Evolutionary conservation across 805 yeast species (phyloP), one percentile per base, ranked within the genome.

Genomic region (Starmera amethionina): DNA sequence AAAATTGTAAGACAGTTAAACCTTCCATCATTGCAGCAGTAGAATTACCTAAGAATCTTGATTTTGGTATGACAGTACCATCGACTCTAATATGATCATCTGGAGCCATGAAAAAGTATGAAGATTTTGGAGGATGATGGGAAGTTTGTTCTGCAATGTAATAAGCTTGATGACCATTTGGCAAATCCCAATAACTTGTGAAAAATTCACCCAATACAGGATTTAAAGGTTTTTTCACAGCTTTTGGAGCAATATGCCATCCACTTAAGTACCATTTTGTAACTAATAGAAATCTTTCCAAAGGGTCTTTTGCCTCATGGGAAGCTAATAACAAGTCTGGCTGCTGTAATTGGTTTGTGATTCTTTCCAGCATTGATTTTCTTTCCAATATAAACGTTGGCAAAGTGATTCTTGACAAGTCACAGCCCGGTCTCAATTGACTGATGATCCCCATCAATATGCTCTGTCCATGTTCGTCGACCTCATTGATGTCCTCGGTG

Each of bases 1-100:
- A 67, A 45, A 90, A 75, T 33, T 83, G 74, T 15, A 89, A 62
- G 37, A 74, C 77, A 1, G 86, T 90, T 42, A 73, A 56, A 16
- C 98, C 98, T 51, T 89, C 96, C 98, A 93, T 93, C 59, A 93
- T 77, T 2, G 96, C 94, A 16, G 97, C 98, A 0, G 96, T 89
- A 2, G 96, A 87, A 56, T 93, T 93, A 29, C 98, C 98, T 44
- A 90, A 67, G 53, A 93, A 93, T 52, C 77, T 75, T 1, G 97
- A 88, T 54, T 75, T 80, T 18, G 98, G 98, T 35, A 87, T 70
- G 15, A 88, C 77, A 12, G 82, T 72, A 28, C 98, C 98, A 55
- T 93, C 98, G 18, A 82, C 87, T 46, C 93, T 75, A 43, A 93
- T 84, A 49, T 76, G 75, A 43, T 75, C 73, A 42, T 77, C 82